Conservation (phyloP, 2,329 filamentous ascomycete genomes). For the Fusarium sp. region DNA sequence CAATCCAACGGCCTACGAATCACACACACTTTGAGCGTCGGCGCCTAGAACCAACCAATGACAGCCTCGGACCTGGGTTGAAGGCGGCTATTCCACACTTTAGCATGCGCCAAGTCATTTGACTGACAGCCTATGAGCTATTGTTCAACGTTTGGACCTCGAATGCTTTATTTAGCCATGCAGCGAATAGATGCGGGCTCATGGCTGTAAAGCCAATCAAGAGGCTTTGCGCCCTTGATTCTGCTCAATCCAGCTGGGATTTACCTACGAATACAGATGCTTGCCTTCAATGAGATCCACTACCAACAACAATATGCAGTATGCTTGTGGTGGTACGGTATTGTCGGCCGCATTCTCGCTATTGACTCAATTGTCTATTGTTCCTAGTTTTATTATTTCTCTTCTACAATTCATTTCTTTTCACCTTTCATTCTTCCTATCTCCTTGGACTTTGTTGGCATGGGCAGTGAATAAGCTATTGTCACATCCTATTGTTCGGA, state of each 20-base stretch:
- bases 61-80: slow-evolving; percentile 14
- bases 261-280: slow-evolving; percentile 2
- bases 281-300: slow-evolving; percentile 15
- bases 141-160: slow-evolving; percentile 28
- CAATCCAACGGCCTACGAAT: slow-evolving; percentile 45
- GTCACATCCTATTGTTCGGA: slow-evolving; percentile 18
- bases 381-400: slow-evolving; percentile 16
- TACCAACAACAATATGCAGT: slow-evolving; percentile 28
- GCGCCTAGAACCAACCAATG: slow-evolving; percentile 50
- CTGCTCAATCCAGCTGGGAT: slow-evolving; percentile 31
- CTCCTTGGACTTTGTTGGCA: slow-evolving; percentile 14
- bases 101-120: slow-evolving; percentile 41
- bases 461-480: slow-evolving; percentile 20
- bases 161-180: slow-evolving; percentile 47
- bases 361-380: slow-evolving; percentile 19
- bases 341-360: slow-evolving; percentile 33
- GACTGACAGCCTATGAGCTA: slow-evolving; percentile 44
- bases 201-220: slow-evolving; percentile 41
- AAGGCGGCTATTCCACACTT: slow-evolving; percentile 56
- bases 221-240: slow-evolving; percentile 32
- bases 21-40: slow-evolving; percentile 34
- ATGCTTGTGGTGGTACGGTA: slow-evolving; percentile 24
- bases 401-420: slow-evolving; percentile 4
- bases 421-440: slow-evolving; percentile 5
- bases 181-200: slow-evolving; percentile 30